Evolutionary conservation across 805 yeast species (phyloP).

Genomic region (Brettanomyces custersianus): DNA sequence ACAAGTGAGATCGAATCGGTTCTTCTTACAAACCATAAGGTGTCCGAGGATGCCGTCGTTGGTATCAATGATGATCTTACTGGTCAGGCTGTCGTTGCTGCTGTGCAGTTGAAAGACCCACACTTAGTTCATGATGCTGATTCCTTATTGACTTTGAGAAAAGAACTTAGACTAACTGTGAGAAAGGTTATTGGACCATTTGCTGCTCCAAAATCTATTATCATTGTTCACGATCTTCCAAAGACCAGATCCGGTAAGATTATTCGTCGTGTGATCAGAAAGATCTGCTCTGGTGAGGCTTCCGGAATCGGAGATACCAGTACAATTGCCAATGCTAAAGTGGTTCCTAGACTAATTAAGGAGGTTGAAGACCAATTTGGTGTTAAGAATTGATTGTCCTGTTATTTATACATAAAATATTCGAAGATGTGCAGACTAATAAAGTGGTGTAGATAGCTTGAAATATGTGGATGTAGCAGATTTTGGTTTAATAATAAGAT

Average conservation of each 20-base stretch:
- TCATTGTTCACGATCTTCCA: constrained; percentile 87
- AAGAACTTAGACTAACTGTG: constrained; percentile 77
- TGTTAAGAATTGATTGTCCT: constrained; percentile 21
- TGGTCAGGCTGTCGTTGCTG: constrained; percentile 96
- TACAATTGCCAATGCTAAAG: constrained; percentile 79
- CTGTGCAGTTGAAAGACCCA: constrained; percentile 69
- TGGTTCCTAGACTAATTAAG: constrained; percentile 67
- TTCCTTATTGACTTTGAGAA: constrained; percentile 48
- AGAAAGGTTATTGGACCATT: constrained; percentile 89
- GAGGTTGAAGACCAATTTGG: constrained; percentile 46
- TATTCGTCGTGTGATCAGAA: constrained; percentile 95
- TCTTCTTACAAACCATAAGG: constrained; percentile 62
- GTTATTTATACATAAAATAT: too few relatives aligned
- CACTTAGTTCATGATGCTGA: constrained; percentile 29
- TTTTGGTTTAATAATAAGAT: too few relatives aligned
- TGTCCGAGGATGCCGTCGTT: constrained; percentile 94
- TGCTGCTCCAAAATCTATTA: constrained; percentile 86
- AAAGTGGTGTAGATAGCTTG: too few relatives aligned
- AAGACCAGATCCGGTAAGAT: constrained; percentile 98
- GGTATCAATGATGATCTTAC: constrained; percentile 93
- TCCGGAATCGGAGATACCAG: constrained; percentile 89
- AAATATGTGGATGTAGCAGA: too few relatives aligned
- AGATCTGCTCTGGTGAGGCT: constrained; percentile 85
- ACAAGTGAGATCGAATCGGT: constrained; percentile 98
- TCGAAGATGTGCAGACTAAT: too few relatives aligned